phyloP scores from a whole-genome alignment of 345 rosid species.

The Tarenaya hassleriana region DNA sequence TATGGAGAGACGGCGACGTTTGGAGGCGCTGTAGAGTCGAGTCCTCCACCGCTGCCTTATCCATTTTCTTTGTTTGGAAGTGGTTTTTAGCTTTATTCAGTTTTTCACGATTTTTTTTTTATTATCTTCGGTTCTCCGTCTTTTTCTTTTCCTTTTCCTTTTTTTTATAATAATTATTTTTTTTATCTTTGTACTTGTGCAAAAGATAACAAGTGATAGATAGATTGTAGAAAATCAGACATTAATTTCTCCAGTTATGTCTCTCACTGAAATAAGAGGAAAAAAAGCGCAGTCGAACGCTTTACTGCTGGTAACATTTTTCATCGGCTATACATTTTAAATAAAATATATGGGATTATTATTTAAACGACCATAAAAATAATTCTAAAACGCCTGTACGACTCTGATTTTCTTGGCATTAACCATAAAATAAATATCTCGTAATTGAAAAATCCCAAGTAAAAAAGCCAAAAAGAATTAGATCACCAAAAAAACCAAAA shows the following conservation, averaged over 20 bases:
- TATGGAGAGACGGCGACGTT: conserved; percentile 23
- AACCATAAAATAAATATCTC: too few species aligned
- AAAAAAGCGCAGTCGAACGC: too few species aligned
- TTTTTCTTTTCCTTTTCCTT: conserved; percentile 6
- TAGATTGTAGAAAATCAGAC: too few species aligned
- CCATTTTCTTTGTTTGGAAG: conserved; percentile 75
- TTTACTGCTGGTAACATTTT: too few species aligned
- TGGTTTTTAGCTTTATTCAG: conserved; percentile 50
- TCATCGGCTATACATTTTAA: too few species aligned
- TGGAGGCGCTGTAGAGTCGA: conserved; percentile 36
- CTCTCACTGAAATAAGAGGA: not conserved
- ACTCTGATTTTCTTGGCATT: too few species aligned
- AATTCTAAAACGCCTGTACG: too few species aligned
- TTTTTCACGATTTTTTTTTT: conserved; percentile 31
- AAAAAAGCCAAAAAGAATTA: conserved; percentile 3
- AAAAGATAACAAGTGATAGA: conserved; percentile 3
- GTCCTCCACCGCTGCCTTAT: conserved; percentile 52
- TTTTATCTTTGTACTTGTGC: not conserved
- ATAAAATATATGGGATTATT: too few species aligned
- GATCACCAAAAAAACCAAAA: not conserved
- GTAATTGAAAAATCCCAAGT: too few species aligned
- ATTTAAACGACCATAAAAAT: too few species aligned
- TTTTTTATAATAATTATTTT: not conserved
- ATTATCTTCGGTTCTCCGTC: conserved; percentile 22
- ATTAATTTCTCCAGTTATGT: too few species aligned